Conservation (phyloP, 139 green algal genomes). For the Ettlia oleoabundans region DNA sequence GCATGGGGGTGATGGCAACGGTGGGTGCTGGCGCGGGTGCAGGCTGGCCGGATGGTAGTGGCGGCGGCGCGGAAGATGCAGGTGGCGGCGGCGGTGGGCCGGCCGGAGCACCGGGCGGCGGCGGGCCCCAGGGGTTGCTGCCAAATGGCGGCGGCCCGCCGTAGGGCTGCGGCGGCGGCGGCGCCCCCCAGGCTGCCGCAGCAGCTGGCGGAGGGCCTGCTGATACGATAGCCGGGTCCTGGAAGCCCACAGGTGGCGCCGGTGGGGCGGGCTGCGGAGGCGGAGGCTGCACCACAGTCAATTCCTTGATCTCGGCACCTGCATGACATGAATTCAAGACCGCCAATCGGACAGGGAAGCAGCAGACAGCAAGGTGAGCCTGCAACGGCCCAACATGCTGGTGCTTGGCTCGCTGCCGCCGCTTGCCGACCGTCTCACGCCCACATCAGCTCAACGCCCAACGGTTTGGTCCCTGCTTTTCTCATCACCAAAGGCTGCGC, state of each 20-base stretch:
- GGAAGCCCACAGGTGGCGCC: neutral
- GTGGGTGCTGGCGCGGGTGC: slow-evolving; percentile 45
- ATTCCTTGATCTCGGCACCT: slow-evolving; percentile 90
- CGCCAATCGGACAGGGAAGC: neutral
- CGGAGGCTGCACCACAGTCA: slow-evolving; percentile 72
- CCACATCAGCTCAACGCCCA: too few relatives aligned
- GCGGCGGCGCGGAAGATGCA: neutral
- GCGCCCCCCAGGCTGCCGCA: slow-evolving; percentile 19
- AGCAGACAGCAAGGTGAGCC: too few relatives aligned
- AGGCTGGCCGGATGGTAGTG: slow-evolving; percentile 5
- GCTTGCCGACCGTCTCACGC: too few relatives aligned
- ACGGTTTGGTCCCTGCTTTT: too few relatives aligned
- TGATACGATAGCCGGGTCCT: slow-evolving; percentile 58
- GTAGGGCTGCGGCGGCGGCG: neutral
- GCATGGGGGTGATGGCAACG: slow-evolving; percentile 17
- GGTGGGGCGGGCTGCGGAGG: slow-evolving; percentile 20
- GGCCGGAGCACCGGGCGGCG: neutral
- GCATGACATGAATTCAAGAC: too few relatives aligned
- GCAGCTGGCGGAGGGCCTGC: slow-evolving; percentile 31
- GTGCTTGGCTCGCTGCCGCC: too few relatives aligned
- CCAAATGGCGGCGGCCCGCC: slow-evolving; percentile 20
- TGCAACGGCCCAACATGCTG: too few relatives aligned
- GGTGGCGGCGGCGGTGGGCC: neutral
- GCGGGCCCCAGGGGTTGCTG: slow-evolving; percentile 25
- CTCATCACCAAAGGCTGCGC: too few relatives aligned